Evolutionary conservation across 176 grass and related monocot species (phyloP), one percentile per base, ranked within the genome.

Genomic region (Aegilops umbellulata): DNA sequence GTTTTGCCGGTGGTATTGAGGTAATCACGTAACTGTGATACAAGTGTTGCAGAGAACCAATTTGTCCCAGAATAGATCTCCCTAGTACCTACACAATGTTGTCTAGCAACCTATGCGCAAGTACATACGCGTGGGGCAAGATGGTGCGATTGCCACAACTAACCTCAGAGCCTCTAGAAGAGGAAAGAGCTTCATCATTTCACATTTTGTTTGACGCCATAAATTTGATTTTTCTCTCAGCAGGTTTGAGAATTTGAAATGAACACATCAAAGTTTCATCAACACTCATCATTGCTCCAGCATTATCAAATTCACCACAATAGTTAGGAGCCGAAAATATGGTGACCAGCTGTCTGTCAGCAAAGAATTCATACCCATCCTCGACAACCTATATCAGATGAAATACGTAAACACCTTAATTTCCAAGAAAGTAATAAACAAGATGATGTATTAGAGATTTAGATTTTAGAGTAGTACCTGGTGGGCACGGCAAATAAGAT

Each of bases 321-420:
- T 97, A 95, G 82, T 97, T 97, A 44, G 95, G 95, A 42, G 95
- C 95, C 0, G 95, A 97, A 83, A 97, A 97, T 88, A 97, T 90
- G 51, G 93, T 97, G 65, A 97, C 95, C 8, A 97, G 87, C 74
- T 95, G 95, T 71, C 93, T 89, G 80, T 95, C 93, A 12, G 95
- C 95, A 88, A 97, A 97, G 83, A 95, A 97, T 90, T 95, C 95
- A 64, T 97, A 97, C 6, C 95, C 95, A 92, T 97, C 95, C 80
- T 97, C 93, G 25, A 97, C 95, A 88, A 97, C 95, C 95, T 97
- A 65, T 70, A 90, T 69, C 10, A 86, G 31, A 85, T 39, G 31
- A 88, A 72, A 83, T 73, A 80, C 41, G 44, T 53, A 26, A 90
- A 68, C 9, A 87, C 58, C 25, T 75, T 11, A 68, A 38, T 26